Percentiles rank a stretch among this genome's conserved stretches.
Evolutionary conservation across 768 basidiomycete genomes (phyloP).

Genomic region (Termitomyces titanicus): DNA sequence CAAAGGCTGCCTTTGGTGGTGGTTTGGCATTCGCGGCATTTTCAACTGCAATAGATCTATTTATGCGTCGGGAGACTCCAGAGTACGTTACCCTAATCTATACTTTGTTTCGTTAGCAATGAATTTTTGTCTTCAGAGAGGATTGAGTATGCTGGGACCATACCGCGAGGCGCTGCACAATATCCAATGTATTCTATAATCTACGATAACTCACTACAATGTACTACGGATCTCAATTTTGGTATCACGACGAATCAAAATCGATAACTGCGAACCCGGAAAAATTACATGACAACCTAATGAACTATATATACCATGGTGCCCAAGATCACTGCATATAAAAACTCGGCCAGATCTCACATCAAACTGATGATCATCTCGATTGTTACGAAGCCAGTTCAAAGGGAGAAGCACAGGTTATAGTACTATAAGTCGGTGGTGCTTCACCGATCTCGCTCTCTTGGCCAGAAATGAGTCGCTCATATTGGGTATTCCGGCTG

Average conservation of each 20-base stretch:
- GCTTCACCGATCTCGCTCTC: slow-evolving; percentile 79
- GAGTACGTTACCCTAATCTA: slow-evolving; percentile 48
- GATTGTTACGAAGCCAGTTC: slow-evolving; percentile 1
- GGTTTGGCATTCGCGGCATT: slow-evolving; percentile 92
- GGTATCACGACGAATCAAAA: background rate
- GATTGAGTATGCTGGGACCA: slow-evolving; percentile 41
- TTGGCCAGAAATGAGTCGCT: slow-evolving; percentile 78
- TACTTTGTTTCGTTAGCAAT: background rate
- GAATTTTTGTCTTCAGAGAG: slow-evolving; percentile 26
- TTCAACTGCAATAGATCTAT: slow-evolving; percentile 84
- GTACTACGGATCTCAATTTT: background rate
- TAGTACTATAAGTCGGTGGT: slow-evolving; percentile 68
- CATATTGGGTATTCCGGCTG: slow-evolving; percentile 56
- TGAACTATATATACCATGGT: background rate
- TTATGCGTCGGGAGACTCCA: slow-evolving; percentile 73
- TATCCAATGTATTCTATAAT: slow-evolving; percentile 20
- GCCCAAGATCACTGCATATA: background rate
- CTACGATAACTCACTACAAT: slow-evolving; percentile 1
- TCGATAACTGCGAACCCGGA: background rate
- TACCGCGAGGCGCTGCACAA: slow-evolving; percentile 20
- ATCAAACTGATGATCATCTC: background rate
- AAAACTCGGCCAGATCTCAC: background rate
- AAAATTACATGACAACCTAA: background rate
- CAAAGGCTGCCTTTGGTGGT: slow-evolving; percentile 82
- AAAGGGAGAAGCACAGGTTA: slow-evolving; percentile 1